Evolutionary conservation across 2,329 filamentous ascomycete genomes (phyloP).

Genomic region (Cryphonectria carpinicola): DNA sequence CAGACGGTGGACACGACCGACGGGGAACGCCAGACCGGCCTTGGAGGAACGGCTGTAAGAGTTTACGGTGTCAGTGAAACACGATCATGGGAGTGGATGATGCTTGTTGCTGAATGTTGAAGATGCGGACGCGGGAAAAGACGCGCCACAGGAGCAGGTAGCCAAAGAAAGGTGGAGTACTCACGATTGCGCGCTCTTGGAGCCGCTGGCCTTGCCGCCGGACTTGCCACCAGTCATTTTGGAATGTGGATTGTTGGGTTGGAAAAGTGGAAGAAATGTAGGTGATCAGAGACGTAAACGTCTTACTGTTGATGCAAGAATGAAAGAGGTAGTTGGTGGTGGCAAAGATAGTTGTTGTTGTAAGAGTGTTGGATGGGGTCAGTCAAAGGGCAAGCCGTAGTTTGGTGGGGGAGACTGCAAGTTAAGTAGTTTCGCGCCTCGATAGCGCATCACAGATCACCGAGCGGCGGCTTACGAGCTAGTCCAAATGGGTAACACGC

Average conservation of each 20-base stretch:
- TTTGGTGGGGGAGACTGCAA: slow-evolving; percentile 50
- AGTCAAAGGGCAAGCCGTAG: slow-evolving; percentile 35
- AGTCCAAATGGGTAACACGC: neutral
- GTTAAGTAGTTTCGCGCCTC: slow-evolving; percentile 61
- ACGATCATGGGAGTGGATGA: neutral
- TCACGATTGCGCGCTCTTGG: slow-evolving; percentile 99
- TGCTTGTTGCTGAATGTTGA: neutral
- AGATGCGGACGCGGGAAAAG: slow-evolving; percentile 24
- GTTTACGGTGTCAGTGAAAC: slow-evolving; percentile 42
- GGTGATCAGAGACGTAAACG: slow-evolving; percentile 19
- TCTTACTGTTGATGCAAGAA: slow-evolving; percentile 36
- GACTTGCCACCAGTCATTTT: slow-evolving; percentile 99
- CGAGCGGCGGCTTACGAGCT: slow-evolving; percentile 29
- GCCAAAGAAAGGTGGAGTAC: slow-evolving; percentile 45
- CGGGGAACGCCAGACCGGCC: slow-evolving; percentile 97
- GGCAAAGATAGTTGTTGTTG: slow-evolving; percentile 28
- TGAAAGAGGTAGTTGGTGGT: slow-evolving; percentile 36
- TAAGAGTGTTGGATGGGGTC: slow-evolving; percentile 36
- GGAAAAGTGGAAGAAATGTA: slow-evolving; percentile 33
- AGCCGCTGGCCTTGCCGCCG: slow-evolving; percentile 98
- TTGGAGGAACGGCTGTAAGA: slow-evolving; percentile 90
- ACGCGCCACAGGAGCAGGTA: slow-evolving; percentile 41
- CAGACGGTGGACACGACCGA: slow-evolving; percentile 99
- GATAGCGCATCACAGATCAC: slow-evolving; percentile 48
- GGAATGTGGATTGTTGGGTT: slow-evolving; percentile 51